Percentiles rank a stretch among this genome's conserved stretches.
phyloP scores from a whole-genome alignment of 495 filamentous ascomycete genomes.

The Penicillium dipodomyicola region DNA sequence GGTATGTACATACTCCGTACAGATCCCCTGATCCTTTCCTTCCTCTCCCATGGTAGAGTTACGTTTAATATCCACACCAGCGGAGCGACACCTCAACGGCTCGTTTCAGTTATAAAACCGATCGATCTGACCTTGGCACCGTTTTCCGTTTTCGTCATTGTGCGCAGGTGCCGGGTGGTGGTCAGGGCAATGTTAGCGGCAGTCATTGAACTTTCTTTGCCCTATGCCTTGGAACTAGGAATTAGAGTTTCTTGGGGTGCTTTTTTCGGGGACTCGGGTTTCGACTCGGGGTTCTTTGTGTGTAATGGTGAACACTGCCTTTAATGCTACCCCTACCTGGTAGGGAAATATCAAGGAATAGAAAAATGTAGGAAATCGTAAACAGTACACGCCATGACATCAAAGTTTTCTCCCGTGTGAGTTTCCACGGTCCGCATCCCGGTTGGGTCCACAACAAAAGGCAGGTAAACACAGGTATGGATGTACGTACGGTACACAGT shows the following conservation, averaged over 20 bases:
- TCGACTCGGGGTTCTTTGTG: not conserved
- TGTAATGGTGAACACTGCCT: not conserved
- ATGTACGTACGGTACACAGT: not conserved
- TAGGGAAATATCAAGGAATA: not conserved
- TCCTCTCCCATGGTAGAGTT: not conserved
- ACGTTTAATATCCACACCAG: not conserved
- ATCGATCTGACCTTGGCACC: slow-evolving; percentile 13
- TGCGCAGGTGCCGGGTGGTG: slow-evolving; percentile 1
- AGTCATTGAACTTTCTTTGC: slow-evolving; percentile 7
- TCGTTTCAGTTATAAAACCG: slow-evolving; percentile 4
- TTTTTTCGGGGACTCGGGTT: not conserved
- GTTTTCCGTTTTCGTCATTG: slow-evolving; percentile 2
- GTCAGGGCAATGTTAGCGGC: slow-evolving; percentile 5
- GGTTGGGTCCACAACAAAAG: not conserved
- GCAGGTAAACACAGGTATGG: not conserved
- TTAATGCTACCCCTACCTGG: too few species aligned
- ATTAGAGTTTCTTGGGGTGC: not conserved
- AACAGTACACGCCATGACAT: slow-evolving; percentile 1
- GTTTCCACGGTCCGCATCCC: slow-evolving; percentile 10
- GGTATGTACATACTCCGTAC: too few species aligned
- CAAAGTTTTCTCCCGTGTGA: slow-evolving; percentile 4
- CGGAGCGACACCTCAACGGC: slow-evolving; percentile 4
- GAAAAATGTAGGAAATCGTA: not conserved
- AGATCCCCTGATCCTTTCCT: slow-evolving; percentile 1
- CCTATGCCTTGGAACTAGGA: not conserved